Evolutionary conservation across 192 early-diverging fungal species (phyloP).

Genomic region (Backusella luteola): DNA sequence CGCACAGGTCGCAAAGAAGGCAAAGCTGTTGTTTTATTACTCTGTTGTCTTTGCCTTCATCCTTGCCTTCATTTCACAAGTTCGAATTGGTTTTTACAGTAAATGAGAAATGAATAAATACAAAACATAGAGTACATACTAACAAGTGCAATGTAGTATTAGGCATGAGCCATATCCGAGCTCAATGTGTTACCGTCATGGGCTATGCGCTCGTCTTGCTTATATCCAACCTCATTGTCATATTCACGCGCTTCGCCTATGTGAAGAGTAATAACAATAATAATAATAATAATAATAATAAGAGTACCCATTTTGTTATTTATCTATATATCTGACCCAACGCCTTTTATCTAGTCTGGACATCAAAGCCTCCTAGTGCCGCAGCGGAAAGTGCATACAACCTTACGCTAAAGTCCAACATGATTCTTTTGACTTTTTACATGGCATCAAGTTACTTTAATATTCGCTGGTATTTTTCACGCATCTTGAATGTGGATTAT

Average conservation of each 20-base stretch:
- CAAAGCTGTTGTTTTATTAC: not conserved
- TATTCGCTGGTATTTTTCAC: slow-evolving; percentile 3
- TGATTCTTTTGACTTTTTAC: not conserved
- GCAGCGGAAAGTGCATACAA: not conserved
- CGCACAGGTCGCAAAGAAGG: not conserved
- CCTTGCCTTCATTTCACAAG: not conserved
- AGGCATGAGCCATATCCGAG: not conserved
- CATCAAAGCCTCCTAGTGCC: not conserved
- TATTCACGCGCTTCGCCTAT: not conserved
- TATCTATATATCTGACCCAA: not conserved
- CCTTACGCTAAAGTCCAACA: not conserved
- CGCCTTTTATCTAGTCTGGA: not conserved
- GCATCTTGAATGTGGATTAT: slow-evolving; percentile 1
- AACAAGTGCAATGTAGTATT: not conserved
- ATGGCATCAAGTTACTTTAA: not conserved
- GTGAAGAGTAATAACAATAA: not conserved
- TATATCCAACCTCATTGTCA: not conserved
- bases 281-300: too few species aligned
- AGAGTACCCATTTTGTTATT: not conserved
- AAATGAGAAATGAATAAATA: not conserved
- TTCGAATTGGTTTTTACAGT: not conserved
- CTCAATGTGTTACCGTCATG: not conserved
- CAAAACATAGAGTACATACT: too few species aligned
- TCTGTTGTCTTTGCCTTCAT: not conserved
- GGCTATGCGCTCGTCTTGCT: not conserved